These are phyloP conservation scores for Theileria parva DNA, from an alignment of 169 alveolate species.

Conservation along the genomic window DNA sequence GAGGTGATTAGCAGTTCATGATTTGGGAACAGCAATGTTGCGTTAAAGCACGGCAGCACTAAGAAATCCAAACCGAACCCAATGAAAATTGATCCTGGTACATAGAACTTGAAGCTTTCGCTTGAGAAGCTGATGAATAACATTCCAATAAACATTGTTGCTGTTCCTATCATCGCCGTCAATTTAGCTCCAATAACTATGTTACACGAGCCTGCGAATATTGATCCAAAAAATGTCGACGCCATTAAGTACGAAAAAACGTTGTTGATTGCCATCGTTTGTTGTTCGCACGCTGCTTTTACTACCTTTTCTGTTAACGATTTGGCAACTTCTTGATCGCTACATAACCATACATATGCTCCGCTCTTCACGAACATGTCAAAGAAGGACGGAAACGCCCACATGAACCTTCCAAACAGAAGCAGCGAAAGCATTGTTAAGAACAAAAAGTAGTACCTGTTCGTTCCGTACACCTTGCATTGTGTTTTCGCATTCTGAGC, in stretches of 20 bases:
- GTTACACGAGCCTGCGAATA: slow-evolving; percentile 59
- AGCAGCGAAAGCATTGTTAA: slow-evolving; percentile 6
- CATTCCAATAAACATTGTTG: slow-evolving; percentile 57
- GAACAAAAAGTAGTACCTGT: slow-evolving; percentile 2
- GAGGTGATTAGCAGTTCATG: slow-evolving; percentile 61
- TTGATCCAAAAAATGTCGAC: slow-evolving; percentile 58
- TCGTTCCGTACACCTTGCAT: slow-evolving; percentile 12
- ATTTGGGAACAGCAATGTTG: slow-evolving; percentile 65
- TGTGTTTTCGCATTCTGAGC: slow-evolving; percentile 14
- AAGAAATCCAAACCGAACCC: slow-evolving; percentile 67
- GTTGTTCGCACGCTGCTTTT: slow-evolving; percentile 55
- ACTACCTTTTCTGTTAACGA: background rate
- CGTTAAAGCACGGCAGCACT: slow-evolving; percentile 56
- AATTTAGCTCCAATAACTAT: slow-evolving; percentile 61
- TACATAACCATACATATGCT: slow-evolving; percentile 67
- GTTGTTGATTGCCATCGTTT: slow-evolving; percentile 58
- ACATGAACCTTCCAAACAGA: slow-evolving; percentile 20
- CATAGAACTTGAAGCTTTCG: slow-evolving; percentile 54
- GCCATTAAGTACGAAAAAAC: slow-evolving; percentile 44
- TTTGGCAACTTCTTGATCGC: slow-evolving; percentile 6
- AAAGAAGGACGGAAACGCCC: slow-evolving; percentile 35
- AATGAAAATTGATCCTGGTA: slow-evolving; percentile 49
- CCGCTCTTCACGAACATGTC: slow-evolving; percentile 62
- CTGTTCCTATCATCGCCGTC: slow-evolving; percentile 59
- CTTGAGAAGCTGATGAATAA: slow-evolving; percentile 43